These are phyloP conservation scores for Camellia oleifera DNA, from an alignment of 179 eudicot species.

Conservation along the genomic window DNA sequence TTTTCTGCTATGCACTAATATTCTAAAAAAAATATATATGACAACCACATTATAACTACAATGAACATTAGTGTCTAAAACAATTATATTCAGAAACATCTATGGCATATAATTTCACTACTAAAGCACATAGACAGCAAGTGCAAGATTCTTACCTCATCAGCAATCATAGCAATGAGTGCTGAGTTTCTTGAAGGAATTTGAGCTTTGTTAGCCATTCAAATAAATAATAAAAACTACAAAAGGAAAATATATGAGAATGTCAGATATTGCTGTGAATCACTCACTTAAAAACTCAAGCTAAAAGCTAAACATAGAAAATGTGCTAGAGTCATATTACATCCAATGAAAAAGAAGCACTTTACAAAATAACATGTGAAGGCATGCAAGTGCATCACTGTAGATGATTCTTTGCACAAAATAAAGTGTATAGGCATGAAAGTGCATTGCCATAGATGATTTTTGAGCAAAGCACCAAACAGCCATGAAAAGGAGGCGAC, in stretches of 20 bases:
- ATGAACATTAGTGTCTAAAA: background rate
- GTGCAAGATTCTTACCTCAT: slow-evolving; percentile 55
- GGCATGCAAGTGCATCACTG: background rate
- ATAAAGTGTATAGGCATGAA: background rate
- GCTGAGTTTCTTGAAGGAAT: slow-evolving; percentile 75
- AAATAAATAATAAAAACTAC: background rate
- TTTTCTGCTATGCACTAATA: background rate
- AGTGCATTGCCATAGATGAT: background rate
- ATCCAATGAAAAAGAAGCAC: background rate
- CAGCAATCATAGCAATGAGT: slow-evolving; percentile 84
- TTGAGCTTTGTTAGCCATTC: slow-evolving; percentile 65
- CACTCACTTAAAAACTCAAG: background rate
- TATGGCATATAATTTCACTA: background rate
- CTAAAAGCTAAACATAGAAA: background rate
- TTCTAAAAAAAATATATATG: too few relatives aligned
- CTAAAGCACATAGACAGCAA: background rate
- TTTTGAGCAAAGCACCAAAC: background rate
- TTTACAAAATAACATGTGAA: background rate
- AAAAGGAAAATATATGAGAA: background rate
- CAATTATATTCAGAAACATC: background rate
- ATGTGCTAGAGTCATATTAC: background rate
- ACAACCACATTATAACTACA: background rate
- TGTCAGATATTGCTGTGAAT: background rate
- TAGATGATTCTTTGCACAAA: background rate
- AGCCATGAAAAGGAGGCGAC: background rate